These are phyloP conservation scores for Heracleum sosnowskyi DNA, from an alignment of 129 eudicot species.

Conservation along the genomic window DNA sequence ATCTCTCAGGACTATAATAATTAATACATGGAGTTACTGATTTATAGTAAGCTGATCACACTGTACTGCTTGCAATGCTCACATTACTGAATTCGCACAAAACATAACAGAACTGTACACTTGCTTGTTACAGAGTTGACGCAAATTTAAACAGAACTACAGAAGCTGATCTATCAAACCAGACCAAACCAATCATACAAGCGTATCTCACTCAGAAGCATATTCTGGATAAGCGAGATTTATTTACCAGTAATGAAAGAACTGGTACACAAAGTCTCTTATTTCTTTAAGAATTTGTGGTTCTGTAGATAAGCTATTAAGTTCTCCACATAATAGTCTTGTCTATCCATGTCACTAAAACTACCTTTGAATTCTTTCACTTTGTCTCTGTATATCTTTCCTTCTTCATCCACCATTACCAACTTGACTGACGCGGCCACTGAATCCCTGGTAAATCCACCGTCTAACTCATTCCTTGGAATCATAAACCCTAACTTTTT, in stretches of 20 bases:
- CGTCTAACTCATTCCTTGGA: constrained; percentile 10
- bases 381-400: constrained; percentile 11
- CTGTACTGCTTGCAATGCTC: neutral
- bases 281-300: neutral
- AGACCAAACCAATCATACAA: neutral
- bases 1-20: no score
- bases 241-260: neutral
- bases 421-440: constrained; percentile 17
- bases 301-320: neutral
- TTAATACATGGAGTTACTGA: neutral
- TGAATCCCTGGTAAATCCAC: constrained; percentile 7
- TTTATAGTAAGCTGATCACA: neutral
- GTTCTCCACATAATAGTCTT: neutral
- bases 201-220: neutral
- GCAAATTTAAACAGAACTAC: neutral
- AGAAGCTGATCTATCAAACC: neutral
- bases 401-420: constrained; percentile 18
- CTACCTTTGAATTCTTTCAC: constrained; percentile 17
- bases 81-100: neutral
- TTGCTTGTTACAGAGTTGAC: no score
- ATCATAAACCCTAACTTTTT: neutral
- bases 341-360: constrained; percentile 9
- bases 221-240: neutral
- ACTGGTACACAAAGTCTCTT: neutral
- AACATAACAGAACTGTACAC: neutral